A percentile compares a stretch with the other conserved stretches of the same genome.
Evolutionary conservation across 768 basidiomycete species (phyloP).

Genomic region (Mycena amicta): DNA sequence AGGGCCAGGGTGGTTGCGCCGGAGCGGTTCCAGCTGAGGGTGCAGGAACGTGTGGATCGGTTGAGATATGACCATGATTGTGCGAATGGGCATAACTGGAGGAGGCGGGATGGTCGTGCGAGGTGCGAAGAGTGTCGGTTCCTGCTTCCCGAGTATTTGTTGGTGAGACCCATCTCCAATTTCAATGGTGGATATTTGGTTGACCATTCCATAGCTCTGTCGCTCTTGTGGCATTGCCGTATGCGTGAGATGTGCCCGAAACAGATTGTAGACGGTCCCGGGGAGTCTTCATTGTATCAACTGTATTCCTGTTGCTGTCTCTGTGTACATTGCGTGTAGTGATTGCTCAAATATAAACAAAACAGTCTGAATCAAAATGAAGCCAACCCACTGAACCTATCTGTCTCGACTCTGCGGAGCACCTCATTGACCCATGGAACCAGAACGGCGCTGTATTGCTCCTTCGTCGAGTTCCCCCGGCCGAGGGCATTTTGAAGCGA

Average conservation of each 20-base stretch:
- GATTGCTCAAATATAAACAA: too few relatives aligned
- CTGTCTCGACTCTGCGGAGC: too few relatives aligned
- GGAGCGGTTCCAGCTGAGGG: slow-evolving; percentile 30
- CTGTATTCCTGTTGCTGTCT: too few relatives aligned
- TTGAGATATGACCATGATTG: slow-evolving; percentile 62
- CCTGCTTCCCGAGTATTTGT: slow-evolving; percentile 45
- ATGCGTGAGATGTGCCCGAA: slow-evolving; percentile 42
- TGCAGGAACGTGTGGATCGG: slow-evolving; percentile 34
- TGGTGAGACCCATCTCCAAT: slow-evolving; percentile 41
- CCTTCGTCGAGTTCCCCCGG: too few relatives aligned
- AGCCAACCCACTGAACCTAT: too few relatives aligned
- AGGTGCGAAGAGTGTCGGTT: slow-evolving; percentile 49
- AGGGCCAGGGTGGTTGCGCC: slow-evolving; percentile 31
- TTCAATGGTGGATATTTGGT: not conserved
- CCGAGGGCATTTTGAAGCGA: too few relatives aligned
- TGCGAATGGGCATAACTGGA: slow-evolving; percentile 42
- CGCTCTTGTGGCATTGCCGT: slow-evolving; percentile 37
- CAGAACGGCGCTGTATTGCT: too few relatives aligned
- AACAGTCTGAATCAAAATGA: too few relatives aligned
- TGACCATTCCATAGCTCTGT: slow-evolving; percentile 32
- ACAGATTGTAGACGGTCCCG: too few relatives aligned
- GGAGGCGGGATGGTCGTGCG: slow-evolving; percentile 43
- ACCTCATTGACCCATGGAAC: too few relatives aligned
- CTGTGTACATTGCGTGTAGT: too few relatives aligned
- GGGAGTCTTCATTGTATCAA: too few relatives aligned